Base-by-base conservation (phyloP, 352 stramenopile species). In the Phytophthora kernoviae region DNA sequence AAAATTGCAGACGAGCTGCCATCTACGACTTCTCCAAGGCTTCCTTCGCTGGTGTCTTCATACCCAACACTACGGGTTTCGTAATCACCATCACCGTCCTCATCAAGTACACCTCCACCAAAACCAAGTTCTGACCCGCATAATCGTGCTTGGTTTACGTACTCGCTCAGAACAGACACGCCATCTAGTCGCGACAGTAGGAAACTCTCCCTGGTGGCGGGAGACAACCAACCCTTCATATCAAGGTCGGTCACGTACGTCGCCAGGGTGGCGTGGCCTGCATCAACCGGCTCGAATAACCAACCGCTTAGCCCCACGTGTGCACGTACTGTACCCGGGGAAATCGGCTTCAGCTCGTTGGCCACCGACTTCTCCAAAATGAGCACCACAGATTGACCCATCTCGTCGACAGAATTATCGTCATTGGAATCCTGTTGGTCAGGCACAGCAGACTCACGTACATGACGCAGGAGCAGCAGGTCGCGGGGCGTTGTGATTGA, bases 341-440 rank as follows among this genome's bases (percentile, higher is more conserved):
- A 30, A 7, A 69, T 52, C 2, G 79, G 75, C 56, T 92, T 92
- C 7, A 91, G 74, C 42, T 92, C 85, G 49, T 83, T 94, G 12
- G 69, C 68, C 15, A 94, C 81, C 17, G 82, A 94, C 51, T 92
- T 94, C 50, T 94, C 85, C 17, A 91, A 57, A 40, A 94, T 88
- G 43, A 85, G 69, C 37, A 87, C 81, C 14, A 91, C 73, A 5
- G 80, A 84, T 51, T 85, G 79, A 0, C 75, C 69, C 51, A 73
- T 75, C 43, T 93, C 75, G 12, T 74, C 76, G 22, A 71, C 58
- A 1, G 68, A 69, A 34, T 79, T 71, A 46, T 73, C 67, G 11
- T 61, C 62, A 21, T 57, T 46, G 5, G 61, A 67, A 15, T 77
- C 58, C 4, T 68, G 70, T 26, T 75, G 75, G 32, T 84, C 71